Evolutionary conservation across 116 monocot genomes (phyloP).

Genomic region (Posidonia oceanica): DNA sequence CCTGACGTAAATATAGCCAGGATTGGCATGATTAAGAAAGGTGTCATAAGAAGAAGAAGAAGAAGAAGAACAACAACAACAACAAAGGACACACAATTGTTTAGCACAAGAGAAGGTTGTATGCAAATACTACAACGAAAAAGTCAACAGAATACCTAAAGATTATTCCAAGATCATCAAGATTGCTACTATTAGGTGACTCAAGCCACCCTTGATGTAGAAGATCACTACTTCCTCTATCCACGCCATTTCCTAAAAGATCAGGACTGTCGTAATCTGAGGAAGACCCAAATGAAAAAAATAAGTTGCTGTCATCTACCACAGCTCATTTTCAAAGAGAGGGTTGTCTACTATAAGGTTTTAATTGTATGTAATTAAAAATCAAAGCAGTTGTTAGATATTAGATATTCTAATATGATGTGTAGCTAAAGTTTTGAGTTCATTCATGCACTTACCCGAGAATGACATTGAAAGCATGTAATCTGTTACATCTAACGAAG

Average conservation of each 20-base stretch:
- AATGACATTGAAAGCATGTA: not conserved
- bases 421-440: not conserved
- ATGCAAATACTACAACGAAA: not conserved
- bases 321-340: not conserved
- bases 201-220: not conserved
- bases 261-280: not conserved
- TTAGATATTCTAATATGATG: not conserved
- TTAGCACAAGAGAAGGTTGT: not conserved
- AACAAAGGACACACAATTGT: not conserved
- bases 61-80: not conserved
- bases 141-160: not conserved
- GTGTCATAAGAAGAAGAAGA: not conserved
- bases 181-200: not conserved
- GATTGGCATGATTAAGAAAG: too few relatives aligned
- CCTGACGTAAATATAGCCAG: too few relatives aligned
- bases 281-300: not conserved
- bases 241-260: not conserved
- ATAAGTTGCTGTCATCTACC: not conserved
- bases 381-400: not conserved
- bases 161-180: not conserved
- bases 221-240: not conserved
- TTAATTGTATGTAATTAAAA: too few relatives aligned
- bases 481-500: not conserved
- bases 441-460: not conserved
- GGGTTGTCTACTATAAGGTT: not conserved